Conservation (phyloP, 768 basidiomycete genomes). For the Suillus bovinus region DNA sequence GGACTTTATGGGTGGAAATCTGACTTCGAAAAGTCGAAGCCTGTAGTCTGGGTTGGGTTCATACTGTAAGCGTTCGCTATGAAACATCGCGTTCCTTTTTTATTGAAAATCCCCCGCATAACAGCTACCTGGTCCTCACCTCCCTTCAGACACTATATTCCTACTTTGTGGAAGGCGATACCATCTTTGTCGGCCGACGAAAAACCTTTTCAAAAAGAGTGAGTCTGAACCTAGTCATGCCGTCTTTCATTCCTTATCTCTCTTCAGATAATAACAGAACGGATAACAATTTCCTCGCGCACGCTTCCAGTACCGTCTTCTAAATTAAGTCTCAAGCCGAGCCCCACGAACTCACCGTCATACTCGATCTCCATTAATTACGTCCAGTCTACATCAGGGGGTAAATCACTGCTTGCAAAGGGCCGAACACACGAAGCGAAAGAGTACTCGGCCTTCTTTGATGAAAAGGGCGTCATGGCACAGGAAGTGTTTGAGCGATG, state of each 20-base stretch:
- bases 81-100: conserved; percentile 6
- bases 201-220: conserved; percentile 89
- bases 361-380: conserved; percentile 71
- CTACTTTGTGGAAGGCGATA: conserved; percentile 83
- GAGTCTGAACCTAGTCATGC: conserved; percentile 26
- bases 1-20: conserved; percentile 84
- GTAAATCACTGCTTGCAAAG: conserved; percentile 81
- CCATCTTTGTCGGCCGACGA: conserved; percentile 86
- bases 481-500: conserved; percentile 75
- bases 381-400: conserved; percentile 78
- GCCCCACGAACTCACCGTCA: conserved; percentile 52
- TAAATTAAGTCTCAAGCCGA: conserved; percentile 13
- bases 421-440: conserved; percentile 58
- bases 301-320: conserved; percentile 52
- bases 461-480: conserved; percentile 76
- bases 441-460: conserved; percentile 76
- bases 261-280: conserved; percentile 84
- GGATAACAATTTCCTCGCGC: conserved; percentile 74
- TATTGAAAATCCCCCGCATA: conserved; percentile 15
- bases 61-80: conserved; percentile 55
- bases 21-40: conserved; percentile 89
- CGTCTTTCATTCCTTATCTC: conserved; percentile 6
- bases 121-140: conserved; percentile 76
- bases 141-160: conserved; percentile 74
- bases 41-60: conserved; percentile 76